phyloP scores from a whole-genome alignment of 1,139 yeast species.

The Sugiyamaella castrensis region DNA sequence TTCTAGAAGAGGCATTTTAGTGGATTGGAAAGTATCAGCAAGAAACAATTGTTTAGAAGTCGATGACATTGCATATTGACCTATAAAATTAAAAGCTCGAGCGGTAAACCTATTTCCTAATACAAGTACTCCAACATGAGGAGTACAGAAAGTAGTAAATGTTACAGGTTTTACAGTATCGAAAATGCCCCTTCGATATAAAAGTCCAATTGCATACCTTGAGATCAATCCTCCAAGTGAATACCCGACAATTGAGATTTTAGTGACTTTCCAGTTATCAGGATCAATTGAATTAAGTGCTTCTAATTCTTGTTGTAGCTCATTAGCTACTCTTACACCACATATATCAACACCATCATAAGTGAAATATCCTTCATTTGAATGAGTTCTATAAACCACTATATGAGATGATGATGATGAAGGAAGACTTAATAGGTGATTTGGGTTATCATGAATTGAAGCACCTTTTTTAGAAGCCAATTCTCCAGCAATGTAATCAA shows the following conservation, averaged over 20 bases:
- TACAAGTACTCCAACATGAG: constrained; percentile 75
- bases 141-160: constrained; percentile 74
- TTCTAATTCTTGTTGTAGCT: constrained; percentile 51
- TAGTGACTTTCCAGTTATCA: constrained; percentile 23
- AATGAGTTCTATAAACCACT: constrained; percentile 54
- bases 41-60: constrained; percentile 73
- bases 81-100: constrained; percentile 54
- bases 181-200: constrained; percentile 55
- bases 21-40: constrained; percentile 43
- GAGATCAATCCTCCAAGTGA: constrained; percentile 80
- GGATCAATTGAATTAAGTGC: constrained; percentile 31
- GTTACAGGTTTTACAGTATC: constrained; percentile 38
- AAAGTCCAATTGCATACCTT: constrained; percentile 71
- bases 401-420: constrained; percentile 26
- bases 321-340: constrained; percentile 71
- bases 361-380: constrained; percentile 66
- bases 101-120: constrained; percentile 52
- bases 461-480: constrained; percentile 29
- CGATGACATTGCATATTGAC: constrained; percentile 62
- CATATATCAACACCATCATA: constrained; percentile 86
- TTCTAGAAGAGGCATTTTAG: constrained; percentile 50
- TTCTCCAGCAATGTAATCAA: constrained; percentile 47
- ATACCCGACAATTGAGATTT: constrained; percentile 70
- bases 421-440: constrained; percentile 2
- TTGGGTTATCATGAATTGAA: constrained; percentile 23